Percentiles rank a stretch among this genome's conserved stretches.
These are phyloP conservation scores for Termitomyces sp. DNA, from an alignment of 768 basidiomycete genomes.

Conservation along the genomic window DNA sequence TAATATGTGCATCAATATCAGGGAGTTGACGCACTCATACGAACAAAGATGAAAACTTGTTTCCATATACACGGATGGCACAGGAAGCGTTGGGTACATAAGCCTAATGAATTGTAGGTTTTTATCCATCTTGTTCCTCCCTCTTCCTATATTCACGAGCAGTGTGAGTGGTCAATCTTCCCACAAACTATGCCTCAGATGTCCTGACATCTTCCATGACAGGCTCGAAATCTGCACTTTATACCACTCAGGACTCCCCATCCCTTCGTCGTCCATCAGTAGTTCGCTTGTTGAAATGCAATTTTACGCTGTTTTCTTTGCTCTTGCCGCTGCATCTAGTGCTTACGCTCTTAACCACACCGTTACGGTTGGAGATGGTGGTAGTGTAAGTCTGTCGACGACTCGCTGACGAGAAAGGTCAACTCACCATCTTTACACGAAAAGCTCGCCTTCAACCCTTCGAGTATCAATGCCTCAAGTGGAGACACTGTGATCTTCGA, in stretches of 20 bases:
- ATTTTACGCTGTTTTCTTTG: slow-evolving; percentile 38
- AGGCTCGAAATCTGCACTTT: slow-evolving; percentile 30
- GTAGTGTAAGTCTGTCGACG: slow-evolving; percentile 16
- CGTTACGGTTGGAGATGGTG: slow-evolving; percentile 37
- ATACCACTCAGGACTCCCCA: not conserved
- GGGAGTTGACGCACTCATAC: not conserved
- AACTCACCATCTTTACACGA: not conserved
- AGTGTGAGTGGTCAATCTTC: slow-evolving; percentile 28
- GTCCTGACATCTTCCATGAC: slow-evolving; percentile 1
- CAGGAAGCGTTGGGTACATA: not conserved
- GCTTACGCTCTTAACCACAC: slow-evolving; percentile 30
- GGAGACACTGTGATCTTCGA: slow-evolving; percentile 50
- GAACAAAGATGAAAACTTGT: not conserved
- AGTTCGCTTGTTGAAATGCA: slow-evolving; percentile 37
- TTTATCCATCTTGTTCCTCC: not conserved
- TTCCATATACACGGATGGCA: slow-evolving; percentile 7
- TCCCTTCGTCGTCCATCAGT: too few species aligned
- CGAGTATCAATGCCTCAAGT: slow-evolving; percentile 30
- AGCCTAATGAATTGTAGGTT: not conserved
- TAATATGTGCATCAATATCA: not conserved
- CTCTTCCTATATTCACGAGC: slow-evolving; percentile 33
- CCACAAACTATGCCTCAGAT: not conserved
- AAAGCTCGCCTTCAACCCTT: slow-evolving; percentile 34
- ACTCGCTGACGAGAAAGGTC: not conserved
- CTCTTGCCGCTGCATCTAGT: slow-evolving; percentile 34